Percentiles rank a stretch among this genome's conserved stretches.
Conservation (phyloP, 306 rosid species). For the Ceratonia siliqua region DNA sequence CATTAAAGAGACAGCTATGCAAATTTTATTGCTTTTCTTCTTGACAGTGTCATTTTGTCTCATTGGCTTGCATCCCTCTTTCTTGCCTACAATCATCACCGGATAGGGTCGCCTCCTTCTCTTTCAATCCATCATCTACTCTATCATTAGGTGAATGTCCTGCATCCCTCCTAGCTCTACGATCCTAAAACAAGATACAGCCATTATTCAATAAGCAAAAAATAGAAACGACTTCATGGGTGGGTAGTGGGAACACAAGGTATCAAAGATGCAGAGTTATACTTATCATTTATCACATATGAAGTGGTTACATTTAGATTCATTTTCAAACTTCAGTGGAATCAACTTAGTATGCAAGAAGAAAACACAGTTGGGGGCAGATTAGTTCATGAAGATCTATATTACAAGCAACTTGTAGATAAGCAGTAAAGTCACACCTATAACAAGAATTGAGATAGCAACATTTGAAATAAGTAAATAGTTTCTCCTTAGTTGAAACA, state of each 20-base stretch:
- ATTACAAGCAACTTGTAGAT: conserved; percentile 11
- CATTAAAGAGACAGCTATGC: conserved; percentile 37
- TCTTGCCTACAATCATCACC: conserved; percentile 27
- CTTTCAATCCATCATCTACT: conserved; percentile 44
- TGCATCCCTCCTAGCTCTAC: conserved; percentile 45
- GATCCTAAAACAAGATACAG: conserved; percentile 51
- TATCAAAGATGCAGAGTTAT: neutral
- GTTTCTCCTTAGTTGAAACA: neutral
- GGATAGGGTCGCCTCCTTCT: conserved; percentile 31
- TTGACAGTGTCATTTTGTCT: conserved; percentile 26
- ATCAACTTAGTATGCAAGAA: neutral
- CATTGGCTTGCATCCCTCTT: conserved; percentile 13
- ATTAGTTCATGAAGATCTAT: conserved; percentile 12
- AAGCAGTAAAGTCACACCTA: neutral
- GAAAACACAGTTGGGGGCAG: neutral
- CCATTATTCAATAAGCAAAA: conserved; percentile 24
- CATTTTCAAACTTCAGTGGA: conserved; percentile 3
- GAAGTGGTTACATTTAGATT: neutral
- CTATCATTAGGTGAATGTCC: conserved; percentile 37
- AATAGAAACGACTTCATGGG: neutral
- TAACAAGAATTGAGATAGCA: neutral
- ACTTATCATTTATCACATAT: neutral
- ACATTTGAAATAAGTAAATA: neutral
- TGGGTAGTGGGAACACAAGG: neutral
- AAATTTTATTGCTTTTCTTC: conserved; percentile 43